Conservation (phyloP, 2,329 filamentous ascomycete species). For the Aspergillus pseudoviridinutans region DNA sequence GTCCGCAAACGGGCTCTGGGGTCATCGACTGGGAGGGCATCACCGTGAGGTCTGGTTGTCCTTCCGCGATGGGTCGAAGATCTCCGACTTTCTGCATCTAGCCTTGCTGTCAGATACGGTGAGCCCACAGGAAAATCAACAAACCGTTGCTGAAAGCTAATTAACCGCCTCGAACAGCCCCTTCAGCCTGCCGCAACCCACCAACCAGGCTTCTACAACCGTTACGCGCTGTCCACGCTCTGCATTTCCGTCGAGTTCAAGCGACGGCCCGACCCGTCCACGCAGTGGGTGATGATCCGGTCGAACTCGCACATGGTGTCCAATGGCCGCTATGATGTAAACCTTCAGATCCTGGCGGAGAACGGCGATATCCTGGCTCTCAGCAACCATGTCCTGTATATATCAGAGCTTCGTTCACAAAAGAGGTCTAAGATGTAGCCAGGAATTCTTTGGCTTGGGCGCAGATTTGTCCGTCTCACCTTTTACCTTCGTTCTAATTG, state of each 20-base stretch:
- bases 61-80: constrained; percentile 15
- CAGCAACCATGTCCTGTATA: constrained; percentile 19
- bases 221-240: constrained; percentile 17
- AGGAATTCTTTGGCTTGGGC: background rate
- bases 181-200: constrained; percentile 21
- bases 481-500: background rate
- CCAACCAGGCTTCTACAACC: constrained; percentile 14
- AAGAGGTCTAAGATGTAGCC: constrained; percentile 4
- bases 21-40: constrained; percentile 20
- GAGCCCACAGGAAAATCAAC: background rate
- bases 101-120: constrained; percentile 19
- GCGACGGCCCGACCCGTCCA: constrained; percentile 15
- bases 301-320: constrained; percentile 16
- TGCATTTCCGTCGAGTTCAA: constrained; percentile 23
- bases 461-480: background rate
- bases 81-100: constrained; percentile 13
- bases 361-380: constrained; percentile 14
- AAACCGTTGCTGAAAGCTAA: background rate
- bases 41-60: constrained; percentile 21
- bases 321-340: constrained; percentile 18
- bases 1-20: constrained; percentile 17
- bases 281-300: constrained; percentile 16
- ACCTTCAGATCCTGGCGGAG: constrained; percentile 15
- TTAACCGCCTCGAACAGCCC: constrained; percentile 6
- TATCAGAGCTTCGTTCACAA: constrained; percentile 8